These are phyloP conservation scores for Colletotrichum acutatum DNA, from an alignment of 2,329 filamentous ascomycete genomes.

Conservation along the genomic window DNA sequence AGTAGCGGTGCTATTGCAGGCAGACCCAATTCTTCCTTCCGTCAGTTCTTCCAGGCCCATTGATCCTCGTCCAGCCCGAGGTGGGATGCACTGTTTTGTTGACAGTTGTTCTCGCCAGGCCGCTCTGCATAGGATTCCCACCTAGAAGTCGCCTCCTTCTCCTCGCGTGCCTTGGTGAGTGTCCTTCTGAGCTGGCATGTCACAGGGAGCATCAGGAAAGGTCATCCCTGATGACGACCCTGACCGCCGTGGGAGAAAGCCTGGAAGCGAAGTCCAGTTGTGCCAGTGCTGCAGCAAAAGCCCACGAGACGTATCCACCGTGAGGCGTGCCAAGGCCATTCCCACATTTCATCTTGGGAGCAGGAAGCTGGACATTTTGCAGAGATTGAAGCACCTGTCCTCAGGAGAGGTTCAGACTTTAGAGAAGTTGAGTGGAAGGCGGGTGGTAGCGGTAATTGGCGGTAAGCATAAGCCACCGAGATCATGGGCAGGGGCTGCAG, in stretches of 20 bases:
- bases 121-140: conserved; percentile 11
- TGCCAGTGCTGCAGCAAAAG: conserved; percentile 15
- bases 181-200: conserved; percentile 29
- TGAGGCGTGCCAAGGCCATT: conserved; percentile 17
- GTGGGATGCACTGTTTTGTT: conserved; percentile 14
- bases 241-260: conserved; percentile 13
- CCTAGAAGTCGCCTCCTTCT: not conserved
- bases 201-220: conserved; percentile 26
- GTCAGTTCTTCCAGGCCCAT: conserved; percentile 18
- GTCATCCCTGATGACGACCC: conserved; percentile 29
- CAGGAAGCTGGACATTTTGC: not conserved
- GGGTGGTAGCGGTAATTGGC: conserved; percentile 4
- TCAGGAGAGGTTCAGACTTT: not conserved
- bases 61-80: conserved; percentile 9
- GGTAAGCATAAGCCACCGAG: conserved; percentile 9
- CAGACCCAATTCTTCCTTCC: conserved; percentile 22
- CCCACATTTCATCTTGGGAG: conserved; percentile 34
- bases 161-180: not conserved
- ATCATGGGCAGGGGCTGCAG: not conserved
- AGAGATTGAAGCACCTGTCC: not conserved
- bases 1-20: not conserved
- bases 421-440: not conserved
- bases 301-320: conserved; percentile 21
- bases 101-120: not conserved
- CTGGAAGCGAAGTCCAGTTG: not conserved